These are phyloP conservation scores for Chlamydomonas schloesseri DNA, from an alignment of 139 green algal species.

Conservation along the genomic window DNA sequence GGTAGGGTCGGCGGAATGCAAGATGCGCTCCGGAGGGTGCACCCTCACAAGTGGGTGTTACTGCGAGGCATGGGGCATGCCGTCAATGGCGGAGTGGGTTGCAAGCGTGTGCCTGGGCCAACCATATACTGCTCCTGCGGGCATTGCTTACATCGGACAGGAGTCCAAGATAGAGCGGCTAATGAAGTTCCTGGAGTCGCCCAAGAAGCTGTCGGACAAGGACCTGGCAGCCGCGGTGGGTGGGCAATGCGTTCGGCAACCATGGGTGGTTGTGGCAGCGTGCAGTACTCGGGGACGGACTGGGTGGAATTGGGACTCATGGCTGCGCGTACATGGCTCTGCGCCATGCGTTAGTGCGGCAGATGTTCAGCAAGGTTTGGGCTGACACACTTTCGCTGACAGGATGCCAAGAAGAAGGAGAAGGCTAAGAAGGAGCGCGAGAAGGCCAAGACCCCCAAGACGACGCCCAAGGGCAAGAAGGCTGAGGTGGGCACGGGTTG, in stretches of 20 bases:
- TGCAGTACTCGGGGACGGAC: neutral
- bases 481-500: neutral
- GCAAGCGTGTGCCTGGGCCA: no score
- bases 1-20: conserved; percentile 8
- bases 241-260: neutral
- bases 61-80: no score
- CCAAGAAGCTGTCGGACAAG: conserved; percentile 63
- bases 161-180: conserved; percentile 72
- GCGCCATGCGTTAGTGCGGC: neutral
- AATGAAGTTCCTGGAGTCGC: conserved; percentile 74
- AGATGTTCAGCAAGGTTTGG: neutral
- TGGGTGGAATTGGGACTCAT: neutral
- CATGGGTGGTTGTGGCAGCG: neutral
- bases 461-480: conserved; percentile 8
- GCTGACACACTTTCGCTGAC: no score
- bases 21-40: no score
- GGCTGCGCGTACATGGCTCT: neutral
- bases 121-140: no score
- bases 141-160: no score
- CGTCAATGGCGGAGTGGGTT: no score
- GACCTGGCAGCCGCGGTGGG: conserved; percentile 73
- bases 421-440: conserved; percentile 68
- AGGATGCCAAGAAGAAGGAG: conserved; percentile 68
- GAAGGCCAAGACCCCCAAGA: conserved; percentile 44
- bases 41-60: no score